Conservation (phyloP, 352 stramenopile species). For the Pythium rishiriense region DNA sequence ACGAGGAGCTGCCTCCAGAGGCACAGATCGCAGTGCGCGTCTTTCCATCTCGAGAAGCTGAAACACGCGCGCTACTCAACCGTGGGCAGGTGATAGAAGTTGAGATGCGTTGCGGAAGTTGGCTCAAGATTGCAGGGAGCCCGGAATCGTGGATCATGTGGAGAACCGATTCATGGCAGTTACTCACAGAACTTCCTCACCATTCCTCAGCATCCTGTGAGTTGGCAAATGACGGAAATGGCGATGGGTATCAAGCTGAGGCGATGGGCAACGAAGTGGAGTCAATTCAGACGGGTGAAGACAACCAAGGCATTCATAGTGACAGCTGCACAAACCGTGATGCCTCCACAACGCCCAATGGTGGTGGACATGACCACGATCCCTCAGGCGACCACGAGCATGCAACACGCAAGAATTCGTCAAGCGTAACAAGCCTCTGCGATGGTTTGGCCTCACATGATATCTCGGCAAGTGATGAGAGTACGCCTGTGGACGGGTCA, state of each 20-base stretch:
- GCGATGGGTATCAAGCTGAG: neutral
- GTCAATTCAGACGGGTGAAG: no score
- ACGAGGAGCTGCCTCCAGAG: constrained; percentile 50
- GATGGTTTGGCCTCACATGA: constrained; percentile 17
- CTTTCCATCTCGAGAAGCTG: constrained; percentile 62
- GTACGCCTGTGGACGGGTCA: neutral
- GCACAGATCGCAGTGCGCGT: constrained; percentile 67
- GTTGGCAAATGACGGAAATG: constrained; percentile 3
- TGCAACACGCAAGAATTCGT: neutral
- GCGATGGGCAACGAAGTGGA: neutral
- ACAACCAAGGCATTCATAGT: constrained; percentile 1
- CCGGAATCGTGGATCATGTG: constrained; percentile 72
- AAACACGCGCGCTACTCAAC: constrained; percentile 53
- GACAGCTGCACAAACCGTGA: neutral
- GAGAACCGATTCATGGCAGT: constrained; percentile 42
- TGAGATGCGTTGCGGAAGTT: constrained; percentile 42
- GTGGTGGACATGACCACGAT: neutral
- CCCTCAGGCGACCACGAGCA: neutral
- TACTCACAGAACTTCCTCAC: constrained; percentile 44
- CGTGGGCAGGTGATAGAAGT: constrained; percentile 58
- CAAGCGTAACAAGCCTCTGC: constrained; percentile 12
- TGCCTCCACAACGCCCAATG: neutral
- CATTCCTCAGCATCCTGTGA: constrained; percentile 25
- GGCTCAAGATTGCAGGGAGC: constrained; percentile 43
- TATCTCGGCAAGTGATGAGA: constrained; percentile 9